A percentile compares a stretch with the other conserved stretches of the same genome.
Conservation (phyloP, 2,329 filamentous ascomycete species). For the Trichophyton mentagrophytes region DNA sequence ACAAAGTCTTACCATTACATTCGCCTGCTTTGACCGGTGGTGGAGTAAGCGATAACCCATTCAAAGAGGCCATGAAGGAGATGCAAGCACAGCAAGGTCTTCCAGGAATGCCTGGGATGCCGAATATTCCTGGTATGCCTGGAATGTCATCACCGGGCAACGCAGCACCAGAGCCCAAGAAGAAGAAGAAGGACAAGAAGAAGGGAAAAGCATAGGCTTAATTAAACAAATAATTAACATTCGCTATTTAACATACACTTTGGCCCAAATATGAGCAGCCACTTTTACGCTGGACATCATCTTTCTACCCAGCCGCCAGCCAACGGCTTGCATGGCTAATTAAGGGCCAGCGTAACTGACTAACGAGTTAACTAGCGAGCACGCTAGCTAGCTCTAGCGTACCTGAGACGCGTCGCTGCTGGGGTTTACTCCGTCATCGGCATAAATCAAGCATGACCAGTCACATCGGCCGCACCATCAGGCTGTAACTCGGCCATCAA, state of each 20-base stretch:
- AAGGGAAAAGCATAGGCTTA: slow-evolving; percentile 28
- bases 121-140: slow-evolving; percentile 27
- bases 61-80: slow-evolving; percentile 94
- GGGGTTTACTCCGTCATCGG: no score
- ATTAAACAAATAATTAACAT: no score
- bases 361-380: no score
- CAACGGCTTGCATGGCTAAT: no score
- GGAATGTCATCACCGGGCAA: slow-evolving; percentile 35
- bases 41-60: slow-evolving; percentile 83
- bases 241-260: no score
- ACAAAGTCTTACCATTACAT: slow-evolving; percentile 68
- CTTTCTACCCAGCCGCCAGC: no score
- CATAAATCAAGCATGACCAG: no score
- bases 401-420: no score
- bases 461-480: not conserved
- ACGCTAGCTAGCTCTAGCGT: no score
- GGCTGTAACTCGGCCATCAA: not conserved
- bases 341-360: no score
- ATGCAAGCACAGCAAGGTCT: slow-evolving; percentile 50
- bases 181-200: slow-evolving; percentile 40
- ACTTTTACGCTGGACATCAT: no score
- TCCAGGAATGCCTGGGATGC: slow-evolving; percentile 29
- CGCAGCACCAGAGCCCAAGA: slow-evolving; percentile 25
- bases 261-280: no score
- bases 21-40: slow-evolving; percentile 84